A percentile compares a stretch with the other conserved stretches of the same genome.
phyloP scores from a whole-genome alignment of 495 filamentous ascomycete species.

The Lasiosphaeriaceae sp. region DNA sequence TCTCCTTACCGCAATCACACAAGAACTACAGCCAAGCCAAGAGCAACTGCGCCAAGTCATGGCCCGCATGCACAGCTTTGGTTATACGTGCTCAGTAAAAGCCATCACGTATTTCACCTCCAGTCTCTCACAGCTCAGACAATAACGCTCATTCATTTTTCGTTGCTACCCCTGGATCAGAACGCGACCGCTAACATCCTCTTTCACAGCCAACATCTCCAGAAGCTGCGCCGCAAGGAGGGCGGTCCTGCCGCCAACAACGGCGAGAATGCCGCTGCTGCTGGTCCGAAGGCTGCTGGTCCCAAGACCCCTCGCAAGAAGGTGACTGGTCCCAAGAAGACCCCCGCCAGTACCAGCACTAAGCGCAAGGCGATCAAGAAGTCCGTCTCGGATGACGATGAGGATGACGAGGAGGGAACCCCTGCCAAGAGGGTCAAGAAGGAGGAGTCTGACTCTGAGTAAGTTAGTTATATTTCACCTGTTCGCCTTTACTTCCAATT shows the following conservation, averaged over 20 bases:
- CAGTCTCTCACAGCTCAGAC: background rate
- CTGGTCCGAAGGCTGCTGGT: background rate
- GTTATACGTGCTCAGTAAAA: conserved; percentile 26
- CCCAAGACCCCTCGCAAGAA: conserved; percentile 11
- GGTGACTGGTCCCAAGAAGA: conserved; percentile 3
- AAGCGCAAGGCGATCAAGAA: conserved; percentile 15
- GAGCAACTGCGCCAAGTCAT: conserved; percentile 19
- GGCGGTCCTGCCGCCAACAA: background rate
- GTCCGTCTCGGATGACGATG: background rate
- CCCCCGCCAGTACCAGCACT: background rate
- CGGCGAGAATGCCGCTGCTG: conserved; percentile 2
- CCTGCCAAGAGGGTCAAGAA: conserved; percentile 21
- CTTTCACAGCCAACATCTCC: conserved; percentile 34
- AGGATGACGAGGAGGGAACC: conserved; percentile 7
- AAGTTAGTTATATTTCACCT: background rate
- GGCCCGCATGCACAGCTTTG: conserved; percentile 16
- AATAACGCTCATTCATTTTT: background rate
- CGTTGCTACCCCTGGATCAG: too few relatives aligned
- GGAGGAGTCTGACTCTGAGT: conserved; percentile 8
- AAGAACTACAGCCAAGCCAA: conserved; percentile 15
- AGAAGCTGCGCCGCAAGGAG: conserved; percentile 38
- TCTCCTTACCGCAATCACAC: conserved; percentile 18
- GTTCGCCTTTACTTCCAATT: background rate
- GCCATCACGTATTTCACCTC: conserved; percentile 25
- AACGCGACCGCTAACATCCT: conserved; percentile 1